Evolutionary conservation across 345 rosid species (phyloP).

Genomic region (Erucastrum elatum): DNA sequence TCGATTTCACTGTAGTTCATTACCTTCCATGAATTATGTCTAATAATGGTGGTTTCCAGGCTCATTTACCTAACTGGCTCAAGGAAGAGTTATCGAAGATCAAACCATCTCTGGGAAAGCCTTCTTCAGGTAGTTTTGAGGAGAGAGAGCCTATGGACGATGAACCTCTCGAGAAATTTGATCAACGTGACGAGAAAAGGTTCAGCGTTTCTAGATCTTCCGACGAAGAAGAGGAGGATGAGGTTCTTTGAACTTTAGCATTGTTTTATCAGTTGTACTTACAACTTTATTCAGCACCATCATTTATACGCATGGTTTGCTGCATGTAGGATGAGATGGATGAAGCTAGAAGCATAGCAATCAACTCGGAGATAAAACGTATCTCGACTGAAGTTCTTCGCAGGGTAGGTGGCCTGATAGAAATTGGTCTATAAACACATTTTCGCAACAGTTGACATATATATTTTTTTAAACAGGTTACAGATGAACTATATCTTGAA

Average conservation of each 20-base stretch:
- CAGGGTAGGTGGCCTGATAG: conserved; percentile 53
- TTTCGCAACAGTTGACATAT: conserved; percentile 22
- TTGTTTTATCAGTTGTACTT: not conserved
- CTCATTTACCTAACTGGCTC: conserved; percentile 94
- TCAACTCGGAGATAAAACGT: conserved; percentile 92
- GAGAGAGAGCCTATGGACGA: conserved; percentile 61
- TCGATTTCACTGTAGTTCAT: not conserved
- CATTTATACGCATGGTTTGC: conserved; percentile 16
- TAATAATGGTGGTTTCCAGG: conserved; percentile 52
- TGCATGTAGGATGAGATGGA: conserved; percentile 75
- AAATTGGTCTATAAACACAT: conserved; percentile 19
- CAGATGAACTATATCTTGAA: conserved; percentile 92
- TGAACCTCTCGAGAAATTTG: conserved; percentile 52
- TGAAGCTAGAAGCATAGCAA: conserved; percentile 65
- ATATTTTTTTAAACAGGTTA: conserved; percentile 61
- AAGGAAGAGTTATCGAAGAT: conserved; percentile 90
- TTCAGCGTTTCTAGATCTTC: conserved; percentile 68
- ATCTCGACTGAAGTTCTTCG: conserved; percentile 90
- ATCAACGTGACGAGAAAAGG: conserved; percentile 67
- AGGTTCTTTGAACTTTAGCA: conserved; percentile 38
- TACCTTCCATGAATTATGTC: conserved; percentile 27
- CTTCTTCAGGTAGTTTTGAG: conserved; percentile 63
- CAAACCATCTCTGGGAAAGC: conserved; percentile 63
- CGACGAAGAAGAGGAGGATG: conserved; percentile 88
- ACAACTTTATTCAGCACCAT: conserved; percentile 21